phyloP scores from a whole-genome alignment of 2,329 filamentous ascomycete species.

The Aspergillus versicolor region DNA sequence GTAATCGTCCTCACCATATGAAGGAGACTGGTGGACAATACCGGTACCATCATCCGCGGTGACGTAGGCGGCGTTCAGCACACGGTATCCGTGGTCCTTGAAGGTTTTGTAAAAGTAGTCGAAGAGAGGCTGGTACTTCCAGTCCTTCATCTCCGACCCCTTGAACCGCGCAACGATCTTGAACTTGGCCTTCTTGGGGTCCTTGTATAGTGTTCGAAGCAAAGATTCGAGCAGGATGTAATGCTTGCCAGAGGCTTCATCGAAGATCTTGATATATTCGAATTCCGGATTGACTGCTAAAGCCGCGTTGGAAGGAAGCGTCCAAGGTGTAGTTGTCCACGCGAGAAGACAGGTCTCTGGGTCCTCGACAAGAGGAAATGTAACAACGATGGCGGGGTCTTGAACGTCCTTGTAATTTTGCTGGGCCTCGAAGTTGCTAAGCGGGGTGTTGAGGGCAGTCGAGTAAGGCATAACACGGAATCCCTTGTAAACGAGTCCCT shows the following conservation, averaged over 20 bases:
- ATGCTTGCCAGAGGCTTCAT: conserved; percentile 77
- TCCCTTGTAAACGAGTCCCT: conserved; percentile 84
- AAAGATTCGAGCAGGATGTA: conserved; percentile 83
- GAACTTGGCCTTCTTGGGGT: conserved; percentile 92
- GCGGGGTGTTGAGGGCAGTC: conserved; percentile 80
- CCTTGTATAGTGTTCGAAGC: conserved; percentile 82
- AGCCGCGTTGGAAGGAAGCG: conserved; percentile 75
- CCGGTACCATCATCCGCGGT: conserved; percentile 88
- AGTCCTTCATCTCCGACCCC: conserved; percentile 81
- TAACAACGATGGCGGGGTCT: conserved; percentile 84
- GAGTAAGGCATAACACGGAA: conserved; percentile 95
- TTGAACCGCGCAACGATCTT: conserved; percentile 76
- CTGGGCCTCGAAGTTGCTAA: conserved; percentile 91
- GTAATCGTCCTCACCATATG: conserved; percentile 96
- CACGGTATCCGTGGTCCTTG: conserved; percentile 77
- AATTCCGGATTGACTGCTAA: conserved; percentile 78
- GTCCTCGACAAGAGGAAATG: conserved; percentile 79
- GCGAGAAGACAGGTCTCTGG: conserved; percentile 73
- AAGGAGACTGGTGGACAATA: conserved; percentile 89
- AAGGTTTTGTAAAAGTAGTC: conserved; percentile 88
- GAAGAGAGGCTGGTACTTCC: conserved; percentile 87
- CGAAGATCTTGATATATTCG: conserved; percentile 82
- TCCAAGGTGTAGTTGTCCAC: conserved; percentile 91
- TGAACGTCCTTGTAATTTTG: conserved; percentile 94
- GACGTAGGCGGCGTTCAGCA: conserved; percentile 82